These are phyloP conservation scores for Phytophthora macrochlamydospora DNA, from an alignment of 352 stramenopile species.

Conservation along the genomic window DNA sequence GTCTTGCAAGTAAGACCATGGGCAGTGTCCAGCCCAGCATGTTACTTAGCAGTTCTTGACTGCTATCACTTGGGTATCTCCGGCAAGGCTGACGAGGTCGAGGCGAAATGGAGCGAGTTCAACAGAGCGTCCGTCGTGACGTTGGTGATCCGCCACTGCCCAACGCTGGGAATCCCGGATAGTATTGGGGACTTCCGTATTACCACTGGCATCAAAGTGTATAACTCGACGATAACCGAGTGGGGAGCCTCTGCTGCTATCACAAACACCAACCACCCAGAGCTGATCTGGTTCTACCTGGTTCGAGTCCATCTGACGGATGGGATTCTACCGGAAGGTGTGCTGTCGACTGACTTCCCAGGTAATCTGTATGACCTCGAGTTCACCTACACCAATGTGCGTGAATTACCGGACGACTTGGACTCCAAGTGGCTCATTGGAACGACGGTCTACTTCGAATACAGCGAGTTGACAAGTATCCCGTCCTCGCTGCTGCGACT, in stretches of 20 bases:
- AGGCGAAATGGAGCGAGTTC: slow-evolving; percentile 22
- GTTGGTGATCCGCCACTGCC: slow-evolving; percentile 39
- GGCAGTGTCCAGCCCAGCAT: slow-evolving; percentile 26
- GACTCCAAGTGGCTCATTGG: slow-evolving; percentile 30
- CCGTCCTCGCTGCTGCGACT: slow-evolving; percentile 9
- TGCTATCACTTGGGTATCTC: slow-evolving; percentile 22
- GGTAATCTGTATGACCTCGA: slow-evolving; percentile 34
- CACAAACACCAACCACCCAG: slow-evolving; percentile 22
- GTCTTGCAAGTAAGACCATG: slow-evolving; percentile 32
- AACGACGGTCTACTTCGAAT: slow-evolving; percentile 21
- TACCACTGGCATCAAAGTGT: slow-evolving; percentile 40
- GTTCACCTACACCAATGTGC: slow-evolving; percentile 40
- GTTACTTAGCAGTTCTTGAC: slow-evolving; percentile 36
- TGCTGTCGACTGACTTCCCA: slow-evolving; percentile 36
- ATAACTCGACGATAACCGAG: slow-evolving; percentile 36
- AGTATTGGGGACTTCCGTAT: slow-evolving; percentile 23
- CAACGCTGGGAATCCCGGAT: slow-evolving; percentile 22
- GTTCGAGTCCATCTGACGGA: slow-evolving; percentile 39
- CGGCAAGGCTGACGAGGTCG: slow-evolving; percentile 15
- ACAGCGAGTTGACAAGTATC: slow-evolving; percentile 20
- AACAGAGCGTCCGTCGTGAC: slow-evolving; percentile 25
- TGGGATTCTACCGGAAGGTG: slow-evolving; percentile 27
- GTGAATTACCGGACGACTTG: slow-evolving; percentile 30
- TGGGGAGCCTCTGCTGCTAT: slow-evolving; percentile 34
- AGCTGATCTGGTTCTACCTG: slow-evolving; percentile 36